phyloP scores from a whole-genome alignment of 345 rosid species.

The Adansonia digitata region DNA sequence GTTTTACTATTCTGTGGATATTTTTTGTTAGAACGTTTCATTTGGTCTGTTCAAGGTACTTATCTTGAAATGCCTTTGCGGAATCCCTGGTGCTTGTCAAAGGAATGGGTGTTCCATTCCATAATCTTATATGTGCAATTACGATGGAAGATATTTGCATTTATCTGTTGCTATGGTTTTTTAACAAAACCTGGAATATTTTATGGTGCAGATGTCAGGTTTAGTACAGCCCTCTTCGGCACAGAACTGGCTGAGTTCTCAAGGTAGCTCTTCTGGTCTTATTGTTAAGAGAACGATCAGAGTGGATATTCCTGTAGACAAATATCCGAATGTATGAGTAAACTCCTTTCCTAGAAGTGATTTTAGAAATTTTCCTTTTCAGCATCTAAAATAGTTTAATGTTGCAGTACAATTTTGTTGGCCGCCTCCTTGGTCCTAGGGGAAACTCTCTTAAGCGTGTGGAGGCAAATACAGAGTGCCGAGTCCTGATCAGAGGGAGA shows the following conservation, averaged over 20 bases:
- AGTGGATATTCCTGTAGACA: conserved; percentile 87
- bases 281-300: conserved; percentile 80
- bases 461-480: conserved; percentile 93
- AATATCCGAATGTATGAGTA: conserved; percentile 65
- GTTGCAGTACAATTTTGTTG: conserved; percentile 91
- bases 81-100: neutral
- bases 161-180: conserved; percentile 5
- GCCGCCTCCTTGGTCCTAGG: conserved; percentile 95
- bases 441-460: conserved; percentile 97
- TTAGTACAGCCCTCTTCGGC: conserved; percentile 54
- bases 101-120: neutral
- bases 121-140: neutral
- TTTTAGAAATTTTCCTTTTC: conserved; percentile 1
- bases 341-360: neutral
- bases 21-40: neutral
- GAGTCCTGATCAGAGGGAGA: conserved; percentile 84
- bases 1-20: neutral
- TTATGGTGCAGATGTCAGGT: conserved; percentile 56
- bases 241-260: conserved; percentile 77
- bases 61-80: neutral
- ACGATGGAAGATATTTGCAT: neutral
- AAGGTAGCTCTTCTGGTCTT: conserved; percentile 73
- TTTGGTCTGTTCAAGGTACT: neutral
- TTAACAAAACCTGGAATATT: conserved; percentile 28
- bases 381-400: conserved; percentile 20